These are phyloP conservation scores for Glonium stellatum DNA, from an alignment of 495 filamentous ascomycete species.

Conservation along the genomic window DNA sequence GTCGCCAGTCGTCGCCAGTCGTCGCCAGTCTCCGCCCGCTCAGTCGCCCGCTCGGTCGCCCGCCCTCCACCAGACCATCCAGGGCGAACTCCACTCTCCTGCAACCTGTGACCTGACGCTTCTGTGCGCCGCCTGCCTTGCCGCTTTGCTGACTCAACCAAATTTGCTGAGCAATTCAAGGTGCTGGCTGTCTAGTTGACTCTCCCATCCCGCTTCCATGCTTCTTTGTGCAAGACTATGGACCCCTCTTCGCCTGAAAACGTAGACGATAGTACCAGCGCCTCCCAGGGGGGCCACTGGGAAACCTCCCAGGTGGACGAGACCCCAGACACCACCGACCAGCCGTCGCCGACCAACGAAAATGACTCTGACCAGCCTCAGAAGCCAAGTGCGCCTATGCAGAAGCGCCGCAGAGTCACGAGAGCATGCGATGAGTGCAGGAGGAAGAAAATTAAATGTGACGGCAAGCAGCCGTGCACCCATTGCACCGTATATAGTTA, in stretches of 20 bases:
- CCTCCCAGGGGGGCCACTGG: slow-evolving; percentile 4
- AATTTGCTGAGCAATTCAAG: background rate
- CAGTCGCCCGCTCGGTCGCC: no score
- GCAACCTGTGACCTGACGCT: no score
- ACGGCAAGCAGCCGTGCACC: slow-evolving; percentile 95
- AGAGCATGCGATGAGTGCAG: slow-evolving; percentile 90
- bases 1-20: no score
- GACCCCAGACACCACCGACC: slow-evolving; percentile 12
- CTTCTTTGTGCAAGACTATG: slow-evolving; percentile 14
- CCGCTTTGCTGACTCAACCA: background rate
- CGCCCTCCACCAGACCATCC: no score
- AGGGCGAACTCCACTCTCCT: no score
- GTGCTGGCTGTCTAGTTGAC: background rate
- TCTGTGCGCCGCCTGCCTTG: background rate
- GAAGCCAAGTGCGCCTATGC: slow-evolving; percentile 47
- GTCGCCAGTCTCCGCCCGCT: no score
- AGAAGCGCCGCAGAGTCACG: slow-evolving; percentile 84
- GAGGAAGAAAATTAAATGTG: slow-evolving; percentile 97
- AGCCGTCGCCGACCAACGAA: slow-evolving; percentile 21
- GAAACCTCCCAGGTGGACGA: slow-evolving; percentile 14
- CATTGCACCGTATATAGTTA: slow-evolving; percentile 98
- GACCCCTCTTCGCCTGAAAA: slow-evolving; percentile 12
- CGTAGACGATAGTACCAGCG: slow-evolving; percentile 10
- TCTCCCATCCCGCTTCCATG: background rate
- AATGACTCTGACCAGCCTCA: slow-evolving; percentile 18